Base-by-base conservation (phyloP, 345 rosid species). In the Murraya paniculata region DNA sequence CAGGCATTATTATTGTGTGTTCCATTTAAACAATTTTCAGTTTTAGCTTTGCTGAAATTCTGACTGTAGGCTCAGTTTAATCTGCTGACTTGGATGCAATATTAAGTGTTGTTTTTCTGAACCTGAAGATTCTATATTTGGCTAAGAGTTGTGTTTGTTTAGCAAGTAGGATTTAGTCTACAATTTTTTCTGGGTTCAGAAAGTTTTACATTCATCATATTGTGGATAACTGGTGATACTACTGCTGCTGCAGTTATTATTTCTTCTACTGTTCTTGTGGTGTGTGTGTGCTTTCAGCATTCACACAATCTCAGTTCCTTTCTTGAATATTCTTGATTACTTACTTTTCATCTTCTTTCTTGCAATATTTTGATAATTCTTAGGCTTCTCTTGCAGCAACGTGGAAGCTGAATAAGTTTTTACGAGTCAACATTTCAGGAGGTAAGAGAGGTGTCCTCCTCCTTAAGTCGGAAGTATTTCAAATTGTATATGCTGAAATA, bases 351-450 rank as follows among this genome's bases (percentile, higher is more conserved):
- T 73, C 60, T 64, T 56, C 50, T 45, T 64, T 33, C 41, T 64
- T 25, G 19, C 21, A 8, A 50, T 58, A 50, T 73, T 57, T 67
- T 80, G 66, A 77, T 79, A 71, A 65, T 48, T 68, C 76, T 38
- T 66, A 36, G 73, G 60, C 38, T 16, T 75, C 78, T 71, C 64
- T 77, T 27, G 64, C 87, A 89, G 89, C 86, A 77, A 76, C 90
- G 39, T 74, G 85, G 86, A 89, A 81, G 81, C 81, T 85, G 58
- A 77, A 72, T 70, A 75, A 5, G 55, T 31, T 77, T 48, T 27
- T 38, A 18, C 83, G 78, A 38, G 36, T 79, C 39, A 72, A 62
- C 36, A 28, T 85, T 77, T 41, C 87, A 30, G 85, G 45, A 71
- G 88, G 90, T 87, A 73, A 75, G 68, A 25, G 36, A 31, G 41